Evolutionary conservation across 371 early-diverging fungal genomes (phyloP), one percentile per base, ranked within the genome.

Genomic region (Lichtheimia ramosa): DNA sequence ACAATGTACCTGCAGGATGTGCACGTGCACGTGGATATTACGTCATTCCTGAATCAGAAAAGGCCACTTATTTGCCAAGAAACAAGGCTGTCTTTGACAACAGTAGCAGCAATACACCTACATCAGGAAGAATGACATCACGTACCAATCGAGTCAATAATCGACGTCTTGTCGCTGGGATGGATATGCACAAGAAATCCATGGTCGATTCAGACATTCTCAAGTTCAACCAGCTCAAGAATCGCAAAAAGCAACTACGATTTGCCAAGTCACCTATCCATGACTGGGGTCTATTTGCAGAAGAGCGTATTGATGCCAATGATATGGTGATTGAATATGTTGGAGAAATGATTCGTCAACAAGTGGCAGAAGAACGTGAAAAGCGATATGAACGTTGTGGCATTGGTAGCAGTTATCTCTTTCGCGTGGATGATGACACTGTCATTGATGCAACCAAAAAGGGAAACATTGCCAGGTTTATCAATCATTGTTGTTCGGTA

Each of bases 281-380:
- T 69, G 94, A 94, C 71, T 97, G 95, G 96, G 99, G 99, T 0
- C 72, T 98, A 62, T 98, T 94, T 87, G 94, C 97, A 7, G 82
- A 88, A 66, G 96, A 96, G 71, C 83, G 82, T 42, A 95, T 98
- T 56, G 92, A 91, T 61, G 88, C 88, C 24, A 85, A 88, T 65
- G 98, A 99, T 56, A 89, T 99, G 83, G 96, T 99, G 28, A 96
- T 99, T 57, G 96, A 98, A 75, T 99, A 99, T 66, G 92, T 97
- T 49, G 99, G 99, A n/a, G 99, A 99, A 79, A 79, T 93, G 27
- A 94, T 99, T 61, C 89, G 99, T 41, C 92, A 94, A 54, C 91
- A 91, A 67, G 92, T 99, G 41, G 96, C 98, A 1, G 99, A 99
- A 70, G 85, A 88, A 65, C 89, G 99, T 25, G 99, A 99, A 74